These are phyloP conservation scores for Pleurozium schreberi DNA, from an alignment of 225 moss, liverwort and hornwort genomes.

Conservation along the genomic window DNA sequence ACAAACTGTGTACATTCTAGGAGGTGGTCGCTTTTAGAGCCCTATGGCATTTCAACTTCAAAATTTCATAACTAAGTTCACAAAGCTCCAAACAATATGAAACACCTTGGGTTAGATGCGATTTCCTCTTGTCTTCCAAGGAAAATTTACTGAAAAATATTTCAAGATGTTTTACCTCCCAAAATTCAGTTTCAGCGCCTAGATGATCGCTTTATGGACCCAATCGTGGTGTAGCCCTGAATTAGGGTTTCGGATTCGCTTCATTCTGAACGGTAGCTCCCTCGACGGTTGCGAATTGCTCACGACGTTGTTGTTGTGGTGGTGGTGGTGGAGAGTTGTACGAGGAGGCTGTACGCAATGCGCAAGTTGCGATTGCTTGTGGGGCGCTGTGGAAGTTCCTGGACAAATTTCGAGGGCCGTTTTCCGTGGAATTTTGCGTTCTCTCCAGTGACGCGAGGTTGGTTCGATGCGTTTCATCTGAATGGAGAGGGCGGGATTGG, in stretches of 20 bases:
- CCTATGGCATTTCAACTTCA: too few relatives aligned
- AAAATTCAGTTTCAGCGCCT: too few relatives aligned
- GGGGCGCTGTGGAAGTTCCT: not conserved
- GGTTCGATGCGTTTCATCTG: not conserved
- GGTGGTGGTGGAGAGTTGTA: not conserved
- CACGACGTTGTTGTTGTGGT: not conserved
- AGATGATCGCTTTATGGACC: too few relatives aligned
- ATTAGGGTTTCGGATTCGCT: not conserved
- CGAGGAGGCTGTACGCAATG: slow-evolving; percentile 1
- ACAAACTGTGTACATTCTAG: too few relatives aligned
- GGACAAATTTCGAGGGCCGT: not conserved
- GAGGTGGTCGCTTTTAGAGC: too few relatives aligned
- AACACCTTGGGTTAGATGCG: too few relatives aligned
- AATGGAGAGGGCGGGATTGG: not conserved
- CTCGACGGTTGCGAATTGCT: not conserved
- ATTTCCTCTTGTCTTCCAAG: too few relatives aligned
- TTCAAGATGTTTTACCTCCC: too few relatives aligned
- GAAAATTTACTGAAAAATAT: too few relatives aligned
- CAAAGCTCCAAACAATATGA: too few relatives aligned
- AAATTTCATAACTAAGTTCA: too few relatives aligned
- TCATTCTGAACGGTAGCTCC: not conserved
- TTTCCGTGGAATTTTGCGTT: not conserved
- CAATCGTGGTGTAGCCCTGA: not conserved
- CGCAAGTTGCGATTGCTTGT: not conserved
- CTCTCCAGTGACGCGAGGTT: not conserved